Evolutionary conservation across 768 basidiomycete genomes (phyloP).

Genomic region (Lentinus brumalis): DNA sequence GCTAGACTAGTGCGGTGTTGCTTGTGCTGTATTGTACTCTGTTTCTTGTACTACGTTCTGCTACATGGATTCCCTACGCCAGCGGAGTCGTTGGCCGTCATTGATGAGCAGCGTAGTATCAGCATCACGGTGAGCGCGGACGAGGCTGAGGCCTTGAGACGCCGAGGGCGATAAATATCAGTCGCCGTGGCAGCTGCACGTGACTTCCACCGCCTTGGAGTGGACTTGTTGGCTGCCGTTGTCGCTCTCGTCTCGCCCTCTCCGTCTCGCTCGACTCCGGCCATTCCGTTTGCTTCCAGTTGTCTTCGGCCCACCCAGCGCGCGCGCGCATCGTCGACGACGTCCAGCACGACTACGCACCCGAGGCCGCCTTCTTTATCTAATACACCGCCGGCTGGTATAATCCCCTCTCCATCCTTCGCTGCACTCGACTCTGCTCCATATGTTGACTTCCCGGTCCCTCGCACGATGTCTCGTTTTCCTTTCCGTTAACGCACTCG

Average conservation of each 20-base stretch:
- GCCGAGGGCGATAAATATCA: slow-evolving; percentile 12
- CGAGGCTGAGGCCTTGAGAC: neutral
- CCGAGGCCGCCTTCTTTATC: slow-evolving; percentile 18
- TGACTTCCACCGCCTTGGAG: slow-evolving; percentile 22
- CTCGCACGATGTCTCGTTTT: slow-evolving; percentile 30
- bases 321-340: slow-evolving; percentile 14
- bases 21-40: slow-evolving; percentile 1
- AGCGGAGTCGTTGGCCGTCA: neutral
- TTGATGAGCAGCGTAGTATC: slow-evolving; percentile 1
- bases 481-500: slow-evolving; percentile 29
- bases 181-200: slow-evolving; percentile 22
- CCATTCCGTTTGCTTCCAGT: slow-evolving; percentile 10
- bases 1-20: slow-evolving; percentile 51
- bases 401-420: slow-evolving; percentile 11
- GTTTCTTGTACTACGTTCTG: neutral
- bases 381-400: slow-evolving; percentile 22
- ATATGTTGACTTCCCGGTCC: slow-evolving; percentile 24
- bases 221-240: slow-evolving; percentile 2
- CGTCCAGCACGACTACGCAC: slow-evolving; percentile 11
- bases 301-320: slow-evolving; percentile 3
- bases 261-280: slow-evolving; percentile 1
- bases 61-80: neutral
- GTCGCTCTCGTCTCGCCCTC: slow-evolving; percentile 13
- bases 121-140: slow-evolving; percentile 11
- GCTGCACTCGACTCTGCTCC: slow-evolving; percentile 7